Evolutionary conservation across 352 stramenopile genomes (phyloP).

Genomic region (Achlya hypogyna): DNA sequence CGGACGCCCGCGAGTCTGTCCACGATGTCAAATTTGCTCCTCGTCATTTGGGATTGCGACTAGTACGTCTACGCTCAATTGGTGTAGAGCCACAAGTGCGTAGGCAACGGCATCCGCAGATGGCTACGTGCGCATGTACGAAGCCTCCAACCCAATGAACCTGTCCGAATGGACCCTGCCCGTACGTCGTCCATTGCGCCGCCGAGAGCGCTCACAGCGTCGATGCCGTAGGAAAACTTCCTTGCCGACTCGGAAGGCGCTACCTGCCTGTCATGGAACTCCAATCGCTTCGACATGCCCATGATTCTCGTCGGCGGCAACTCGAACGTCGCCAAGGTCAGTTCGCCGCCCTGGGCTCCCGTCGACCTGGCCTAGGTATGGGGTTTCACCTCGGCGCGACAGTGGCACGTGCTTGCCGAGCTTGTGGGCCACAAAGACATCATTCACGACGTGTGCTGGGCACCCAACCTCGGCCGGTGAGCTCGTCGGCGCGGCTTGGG

Average conservation of each 20-base stretch:
- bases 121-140: slow-evolving; percentile 92
- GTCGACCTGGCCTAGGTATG: slow-evolving; percentile 39
- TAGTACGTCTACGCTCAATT: slow-evolving; percentile 36
- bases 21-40: slow-evolving; percentile 94
- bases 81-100: not conserved
- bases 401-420: slow-evolving; percentile 80
- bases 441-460: slow-evolving; percentile 95
- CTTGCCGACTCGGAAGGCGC: slow-evolving; percentile 75
- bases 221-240: slow-evolving; percentile 50
- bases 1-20: slow-evolving; percentile 89
- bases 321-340: slow-evolving; percentile 61
- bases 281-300: slow-evolving; percentile 89
- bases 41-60: slow-evolving; percentile 84
- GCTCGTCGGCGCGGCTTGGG: slow-evolving; percentile 29
- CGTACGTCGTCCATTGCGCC: slow-evolving; percentile 23
- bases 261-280: slow-evolving; percentile 92
- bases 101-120: slow-evolving; percentile 91
- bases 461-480: slow-evolving; percentile 89
- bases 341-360: not conserved
- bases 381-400: slow-evolving; percentile 82
- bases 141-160: slow-evolving; percentile 94
- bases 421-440: slow-evolving; percentile 77
- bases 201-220: not conserved
- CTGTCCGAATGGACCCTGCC: slow-evolving; percentile 90
- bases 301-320: slow-evolving; percentile 92